Conservation (phyloP, 441 rosid species). For the Populus hybrid region DNA sequence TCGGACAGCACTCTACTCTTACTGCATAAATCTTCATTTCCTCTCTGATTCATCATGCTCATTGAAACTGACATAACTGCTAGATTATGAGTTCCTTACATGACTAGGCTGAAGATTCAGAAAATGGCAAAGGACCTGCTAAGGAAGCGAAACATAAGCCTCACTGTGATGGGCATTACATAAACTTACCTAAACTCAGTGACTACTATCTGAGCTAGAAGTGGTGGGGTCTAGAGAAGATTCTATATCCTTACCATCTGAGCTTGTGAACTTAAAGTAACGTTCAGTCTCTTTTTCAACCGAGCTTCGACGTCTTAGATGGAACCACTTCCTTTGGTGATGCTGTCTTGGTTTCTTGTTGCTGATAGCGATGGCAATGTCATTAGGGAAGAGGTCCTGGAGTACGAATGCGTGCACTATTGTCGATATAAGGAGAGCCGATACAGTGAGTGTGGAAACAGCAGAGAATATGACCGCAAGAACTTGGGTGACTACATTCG, state of each 20-base stretch:
- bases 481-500: constrained; percentile 42
- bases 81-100: constrained; percentile 27
- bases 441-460: constrained; percentile 52
- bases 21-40: constrained; percentile 11
- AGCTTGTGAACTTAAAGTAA: constrained; percentile 39
- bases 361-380: constrained; percentile 82
- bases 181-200: background rate
- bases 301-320: constrained; percentile 37
- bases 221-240: constrained; percentile 24
- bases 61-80: constrained; percentile 21
- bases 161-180: background rate
- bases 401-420: constrained; percentile 65
- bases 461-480: constrained; percentile 42
- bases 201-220: background rate
- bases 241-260: constrained; percentile 44
- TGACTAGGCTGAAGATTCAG: constrained; percentile 22
- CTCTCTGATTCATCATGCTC: constrained; percentile 26
- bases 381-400: constrained; percentile 80
- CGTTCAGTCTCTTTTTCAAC: constrained; percentile 40
- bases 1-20: background rate
- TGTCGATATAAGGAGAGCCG: constrained; percentile 55
- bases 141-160: background rate
- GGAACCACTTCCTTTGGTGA: constrained; percentile 40
- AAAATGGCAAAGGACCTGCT: constrained; percentile 17
- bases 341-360: constrained; percentile 45